phyloP scores from a whole-genome alignment of 2,329 filamentous ascomycete species.

The Aspergillus sp. region DNA sequence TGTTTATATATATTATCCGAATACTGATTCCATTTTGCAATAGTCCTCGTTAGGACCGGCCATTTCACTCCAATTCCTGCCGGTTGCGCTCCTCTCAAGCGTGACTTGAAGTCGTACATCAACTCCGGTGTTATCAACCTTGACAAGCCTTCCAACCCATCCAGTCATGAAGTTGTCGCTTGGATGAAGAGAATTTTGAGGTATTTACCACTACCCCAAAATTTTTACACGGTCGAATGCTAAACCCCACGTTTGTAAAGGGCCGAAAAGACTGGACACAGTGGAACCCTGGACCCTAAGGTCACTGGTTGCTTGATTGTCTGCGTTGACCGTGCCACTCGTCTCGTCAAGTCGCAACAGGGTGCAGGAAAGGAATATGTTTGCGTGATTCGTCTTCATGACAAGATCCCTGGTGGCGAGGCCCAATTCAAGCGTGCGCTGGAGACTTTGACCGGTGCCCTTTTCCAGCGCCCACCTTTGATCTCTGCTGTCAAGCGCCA shows the following conservation, averaged over 20 bases:
- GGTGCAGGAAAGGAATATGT: conserved; percentile 99
- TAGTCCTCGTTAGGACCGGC: conserved; percentile 86
- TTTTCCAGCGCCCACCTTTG: conserved; percentile 94
- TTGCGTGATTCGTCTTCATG: conserved; percentile 89
- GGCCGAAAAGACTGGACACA: conserved; percentile 96
- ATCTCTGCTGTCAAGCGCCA: conserved; percentile 99
- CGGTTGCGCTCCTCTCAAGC: conserved; percentile 84
- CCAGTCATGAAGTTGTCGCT: conserved; percentile 96
- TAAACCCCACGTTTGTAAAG: conserved; percentile 41
- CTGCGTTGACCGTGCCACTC: conserved; percentile 92
- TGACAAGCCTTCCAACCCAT: conserved; percentile 95
- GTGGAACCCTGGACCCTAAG: conserved; percentile 95
- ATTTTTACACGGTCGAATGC: background rate
- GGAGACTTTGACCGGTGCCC: conserved; percentile 90
- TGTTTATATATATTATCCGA: conserved; percentile 3
- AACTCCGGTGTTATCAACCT: conserved; percentile 98
- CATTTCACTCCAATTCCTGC: conserved; percentile 96
- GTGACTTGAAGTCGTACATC: conserved; percentile 95
- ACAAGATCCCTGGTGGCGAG: conserved; percentile 89
- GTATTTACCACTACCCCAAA: conserved; percentile 42
- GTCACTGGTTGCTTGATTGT: conserved; percentile 94
- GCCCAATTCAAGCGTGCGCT: conserved; percentile 88
- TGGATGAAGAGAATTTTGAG: conserved; percentile 98
- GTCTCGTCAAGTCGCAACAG: conserved; percentile 97
- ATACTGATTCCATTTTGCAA: conserved; percentile 1